Evolutionary conservation across 495 filamentous ascomycete genomes (phyloP).

Genomic region (Penicillium lividum): DNA sequence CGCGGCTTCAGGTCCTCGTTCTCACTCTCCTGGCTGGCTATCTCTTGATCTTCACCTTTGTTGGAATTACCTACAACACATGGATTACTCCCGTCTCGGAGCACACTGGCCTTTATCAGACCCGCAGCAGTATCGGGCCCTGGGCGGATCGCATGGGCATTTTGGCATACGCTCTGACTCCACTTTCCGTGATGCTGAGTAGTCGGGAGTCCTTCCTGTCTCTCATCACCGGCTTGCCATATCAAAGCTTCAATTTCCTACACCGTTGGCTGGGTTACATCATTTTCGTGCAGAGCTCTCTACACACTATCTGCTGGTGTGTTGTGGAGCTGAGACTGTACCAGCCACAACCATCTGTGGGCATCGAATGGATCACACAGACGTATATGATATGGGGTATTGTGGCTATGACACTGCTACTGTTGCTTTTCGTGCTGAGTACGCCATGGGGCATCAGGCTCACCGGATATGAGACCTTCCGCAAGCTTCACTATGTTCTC

Average conservation of each 20-base stretch:
- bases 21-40: constrained; percentile 53
- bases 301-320: constrained; percentile 69
- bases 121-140: constrained; percentile 57
- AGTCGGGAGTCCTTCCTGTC: constrained; percentile 62
- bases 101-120: constrained; percentile 50
- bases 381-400: constrained; percentile 65
- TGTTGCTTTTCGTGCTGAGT: constrained; percentile 56
- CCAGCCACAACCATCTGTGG: constrained; percentile 61
- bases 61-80: constrained; percentile 57
- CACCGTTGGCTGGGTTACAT: constrained; percentile 67
- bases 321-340: constrained; percentile 62
- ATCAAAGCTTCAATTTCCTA: constrained; percentile 69
- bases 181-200: constrained; percentile 59
- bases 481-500: constrained; percentile 62
- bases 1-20: constrained; percentile 50
- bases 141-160: constrained; percentile 64
- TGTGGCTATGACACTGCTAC: constrained; percentile 59
- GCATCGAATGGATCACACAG: constrained; percentile 52
- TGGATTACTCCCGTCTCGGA: constrained; percentile 61
- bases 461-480: constrained; percentile 70
- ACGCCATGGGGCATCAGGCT: constrained; percentile 54
- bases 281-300: constrained; percentile 58
- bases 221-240: constrained; percentile 62
- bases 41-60: constrained; percentile 62
- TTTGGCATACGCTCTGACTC: constrained; percentile 66